Evolutionary conservation across 345 rosid genomes (phyloP).

Genomic region (Zanthoxylum bungeanum): DNA sequence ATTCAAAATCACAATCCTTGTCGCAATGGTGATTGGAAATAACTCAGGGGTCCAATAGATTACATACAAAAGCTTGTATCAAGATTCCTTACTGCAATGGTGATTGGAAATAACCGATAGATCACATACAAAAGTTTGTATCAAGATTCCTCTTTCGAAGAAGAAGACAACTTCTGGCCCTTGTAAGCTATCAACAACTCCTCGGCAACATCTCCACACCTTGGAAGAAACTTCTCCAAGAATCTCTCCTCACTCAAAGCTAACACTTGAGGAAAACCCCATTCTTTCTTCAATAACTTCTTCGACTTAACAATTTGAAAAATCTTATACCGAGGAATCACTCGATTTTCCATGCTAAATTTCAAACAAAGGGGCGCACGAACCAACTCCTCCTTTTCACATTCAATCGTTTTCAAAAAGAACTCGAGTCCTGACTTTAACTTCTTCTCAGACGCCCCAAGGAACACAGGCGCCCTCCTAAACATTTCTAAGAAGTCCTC

Average conservation of each 20-base stretch:
- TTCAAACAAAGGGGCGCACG: constrained; percentile 22
- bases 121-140: too few relatives aligned
- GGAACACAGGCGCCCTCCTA: constrained; percentile 27
- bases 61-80: too few relatives aligned
- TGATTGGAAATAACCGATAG: neutral
- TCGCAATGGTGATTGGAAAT: too few relatives aligned
- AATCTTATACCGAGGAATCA: constrained; percentile 35
- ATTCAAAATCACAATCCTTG: too few relatives aligned
- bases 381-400: constrained; percentile 24
- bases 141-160: too few relatives aligned
- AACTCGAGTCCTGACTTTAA: constrained; percentile 30
- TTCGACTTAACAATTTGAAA: too few relatives aligned
- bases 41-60: too few relatives aligned
- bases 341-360: constrained; percentile 31
- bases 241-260: too few relatives aligned
- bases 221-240: constrained; percentile 29
- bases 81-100: neutral
- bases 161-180: constrained; percentile 10
- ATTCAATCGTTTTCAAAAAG: constrained; percentile 19
- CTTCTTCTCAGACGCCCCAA: constrained; percentile 30
- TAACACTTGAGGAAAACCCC: too few relatives aligned
- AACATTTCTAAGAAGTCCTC: constrained; percentile 26
- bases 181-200: constrained; percentile 34
- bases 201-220: constrained; percentile 22
- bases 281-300: too few relatives aligned